These are phyloP conservation scores for Ogataea wickerhamii DNA, from an alignment of 805 yeast genomes.

Conservation along the genomic window DNA sequence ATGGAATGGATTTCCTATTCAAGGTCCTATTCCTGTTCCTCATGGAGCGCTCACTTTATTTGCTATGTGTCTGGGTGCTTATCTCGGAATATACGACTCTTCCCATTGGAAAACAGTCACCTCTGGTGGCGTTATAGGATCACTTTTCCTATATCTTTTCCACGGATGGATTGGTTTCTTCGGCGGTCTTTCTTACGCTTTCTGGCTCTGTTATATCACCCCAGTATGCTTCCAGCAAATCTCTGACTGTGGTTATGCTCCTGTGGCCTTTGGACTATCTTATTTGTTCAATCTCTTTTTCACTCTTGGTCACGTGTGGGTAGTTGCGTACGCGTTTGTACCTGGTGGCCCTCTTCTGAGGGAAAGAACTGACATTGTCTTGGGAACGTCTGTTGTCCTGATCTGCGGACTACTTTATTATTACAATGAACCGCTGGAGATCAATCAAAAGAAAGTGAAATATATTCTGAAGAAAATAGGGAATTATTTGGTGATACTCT, in stretches of 20 bases:
- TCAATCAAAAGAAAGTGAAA: conserved; percentile 7
- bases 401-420: conserved; percentile 49
- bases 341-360: conserved; percentile 88
- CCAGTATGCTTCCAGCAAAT: conserved; percentile 57
- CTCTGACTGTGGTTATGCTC: conserved; percentile 40
- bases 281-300: conserved; percentile 50
- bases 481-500: conserved; percentile 33
- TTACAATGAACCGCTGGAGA: conserved; percentile 25
- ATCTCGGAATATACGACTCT: conserved; percentile 40
- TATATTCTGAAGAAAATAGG: conserved; percentile 17
- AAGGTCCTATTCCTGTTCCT: conserved; percentile 84
- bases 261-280: conserved; percentile 47
- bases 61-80: conserved; percentile 56
- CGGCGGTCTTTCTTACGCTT: conserved; percentile 64
- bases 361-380: conserved; percentile 80
- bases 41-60: conserved; percentile 68
- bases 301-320: conserved; percentile 87
- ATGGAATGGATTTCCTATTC: conserved; percentile 94
- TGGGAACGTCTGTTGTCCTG: conserved; percentile 51
- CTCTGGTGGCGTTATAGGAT: conserved; percentile 45
- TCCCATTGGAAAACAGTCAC: conserved; percentile 20
- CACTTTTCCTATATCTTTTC: conserved; percentile 45
- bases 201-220: conserved; percentile 58
- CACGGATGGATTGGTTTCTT: conserved; percentile 69
- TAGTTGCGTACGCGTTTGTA: conserved; percentile 96